Evolutionary conservation across 345 rosid species (phyloP).

Genomic region (Psidium friedrichsthalianum): DNA sequence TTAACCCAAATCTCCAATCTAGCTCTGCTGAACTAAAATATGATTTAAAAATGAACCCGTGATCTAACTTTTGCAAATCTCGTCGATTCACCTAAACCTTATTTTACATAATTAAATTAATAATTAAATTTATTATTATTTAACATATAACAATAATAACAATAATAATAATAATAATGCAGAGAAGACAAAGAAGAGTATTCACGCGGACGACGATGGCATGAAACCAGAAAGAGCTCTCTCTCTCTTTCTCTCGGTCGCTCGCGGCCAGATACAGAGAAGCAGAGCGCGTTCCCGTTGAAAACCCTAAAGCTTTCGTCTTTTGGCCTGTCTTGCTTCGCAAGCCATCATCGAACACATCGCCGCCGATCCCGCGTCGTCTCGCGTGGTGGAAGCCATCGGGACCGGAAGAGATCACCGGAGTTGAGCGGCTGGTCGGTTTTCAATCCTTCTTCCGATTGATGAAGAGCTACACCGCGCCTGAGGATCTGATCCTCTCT

Average conservation of each 20-base stretch:
- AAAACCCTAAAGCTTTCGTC: background rate
- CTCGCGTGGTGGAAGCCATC: background rate
- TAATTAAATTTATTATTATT: background rate
- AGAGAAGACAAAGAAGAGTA: background rate
- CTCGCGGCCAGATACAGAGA: background rate
- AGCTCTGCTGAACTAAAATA: background rate
- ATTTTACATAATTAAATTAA: background rate
- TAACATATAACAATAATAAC: background rate
- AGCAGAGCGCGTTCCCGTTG: background rate
- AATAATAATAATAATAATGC: background rate
- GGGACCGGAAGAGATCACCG: background rate
- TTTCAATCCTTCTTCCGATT: background rate
- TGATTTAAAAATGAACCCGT: no score
- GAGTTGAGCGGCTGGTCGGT: background rate
- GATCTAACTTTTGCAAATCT: no score
- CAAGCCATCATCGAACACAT: background rate
- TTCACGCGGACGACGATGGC: background rate
- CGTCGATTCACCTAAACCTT: no score
- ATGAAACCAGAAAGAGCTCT: background rate
- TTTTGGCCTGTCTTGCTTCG: background rate
- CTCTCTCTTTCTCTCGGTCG: background rate
- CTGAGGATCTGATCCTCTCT: constrained; percentile 83
- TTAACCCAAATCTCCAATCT: background rate
- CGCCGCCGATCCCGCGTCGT: background rate
- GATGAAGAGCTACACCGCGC: constrained; percentile 67